These are phyloP conservation scores for Pseudogymnoascus sp. DNA, from an alignment of 2,329 filamentous ascomycete species.

Conservation along the genomic window DNA sequence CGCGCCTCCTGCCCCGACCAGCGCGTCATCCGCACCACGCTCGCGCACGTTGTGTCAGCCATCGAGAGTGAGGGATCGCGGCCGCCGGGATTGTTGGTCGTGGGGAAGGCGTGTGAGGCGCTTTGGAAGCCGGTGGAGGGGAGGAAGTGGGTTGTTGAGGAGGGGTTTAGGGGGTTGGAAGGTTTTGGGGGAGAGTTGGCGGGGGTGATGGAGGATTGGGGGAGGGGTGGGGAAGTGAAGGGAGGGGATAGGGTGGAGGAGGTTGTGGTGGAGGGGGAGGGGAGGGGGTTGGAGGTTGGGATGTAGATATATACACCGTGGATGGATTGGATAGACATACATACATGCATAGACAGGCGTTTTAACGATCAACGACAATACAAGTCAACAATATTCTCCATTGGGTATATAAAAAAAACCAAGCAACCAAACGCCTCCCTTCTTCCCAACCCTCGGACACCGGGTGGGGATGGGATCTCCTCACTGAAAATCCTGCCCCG, in stretches of 20 bases:
- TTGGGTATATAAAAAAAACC: slow-evolving; percentile 11
- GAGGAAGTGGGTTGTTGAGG: slow-evolving; percentile 74
- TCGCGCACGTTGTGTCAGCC: slow-evolving; percentile 69
- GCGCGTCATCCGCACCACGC: slow-evolving; percentile 78
- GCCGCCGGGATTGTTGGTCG: slow-evolving; percentile 80
- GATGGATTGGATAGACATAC: not conserved
- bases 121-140: slow-evolving; percentile 50
- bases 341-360: slow-evolving; percentile 2
- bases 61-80: slow-evolving; percentile 83
- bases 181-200: slow-evolving; percentile 3
- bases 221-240: slow-evolving; percentile 10
- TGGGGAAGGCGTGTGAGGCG: slow-evolving; percentile 76
- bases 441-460: not conserved
- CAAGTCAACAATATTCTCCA: not conserved
- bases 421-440: not conserved
- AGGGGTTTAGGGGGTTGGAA: slow-evolving; percentile 75
- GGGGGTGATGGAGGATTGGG: slow-evolving; percentile 9
- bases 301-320: not conserved
- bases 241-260: too few relatives aligned
- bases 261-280: slow-evolving; percentile 13
- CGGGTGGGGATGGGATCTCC: too few relatives aligned
- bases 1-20: slow-evolving; percentile 91
- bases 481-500: not conserved
- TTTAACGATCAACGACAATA: not conserved
- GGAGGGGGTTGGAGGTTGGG: slow-evolving; percentile 17